phyloP scores from a whole-genome alignment of 345 rosid genomes.

The Lumnitzera racemosa region DNA sequence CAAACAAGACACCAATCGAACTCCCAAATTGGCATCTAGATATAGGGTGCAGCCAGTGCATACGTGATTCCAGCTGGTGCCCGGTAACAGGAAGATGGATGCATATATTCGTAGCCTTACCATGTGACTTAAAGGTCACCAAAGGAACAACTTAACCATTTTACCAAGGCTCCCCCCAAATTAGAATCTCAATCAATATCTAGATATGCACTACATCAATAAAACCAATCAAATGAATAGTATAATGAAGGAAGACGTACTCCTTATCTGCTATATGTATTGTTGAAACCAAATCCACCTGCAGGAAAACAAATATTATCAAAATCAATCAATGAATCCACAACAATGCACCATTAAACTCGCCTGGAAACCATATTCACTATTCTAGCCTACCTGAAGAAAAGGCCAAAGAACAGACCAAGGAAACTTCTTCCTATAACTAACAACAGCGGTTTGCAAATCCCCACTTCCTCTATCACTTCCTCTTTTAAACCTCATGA shows the following conservation, averaged over 20 bases:
- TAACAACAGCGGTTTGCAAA: conserved; percentile 84
- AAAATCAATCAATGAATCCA: neutral
- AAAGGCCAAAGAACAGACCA: conserved; percentile 77
- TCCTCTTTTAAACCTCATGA: conserved; percentile 67
- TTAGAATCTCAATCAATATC: neutral
- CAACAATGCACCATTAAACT: neutral
- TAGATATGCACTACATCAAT: no score
- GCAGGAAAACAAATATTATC: conserved; percentile 7
- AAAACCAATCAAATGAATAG: neutral
- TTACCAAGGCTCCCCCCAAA: neutral
- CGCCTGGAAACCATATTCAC: neutral
- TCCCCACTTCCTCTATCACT: conserved; percentile 29
- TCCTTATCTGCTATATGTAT: conserved; percentile 92
- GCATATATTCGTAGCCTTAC: no score
- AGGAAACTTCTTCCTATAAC: conserved; percentile 69
- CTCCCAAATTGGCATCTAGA: no score
- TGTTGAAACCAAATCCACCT: conserved; percentile 95
- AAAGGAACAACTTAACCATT: no score
- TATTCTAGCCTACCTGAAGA: conserved; percentile 40
- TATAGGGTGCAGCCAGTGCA: no score
- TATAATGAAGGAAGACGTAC: conserved; percentile 27
- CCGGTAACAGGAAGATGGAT: no score
- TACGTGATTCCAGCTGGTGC: no score
- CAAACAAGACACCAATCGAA: no score
- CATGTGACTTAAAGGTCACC: no score